phyloP scores from a whole-genome alignment of 176 grass and related monocot genomes.

The Musa beccarii region DNA sequence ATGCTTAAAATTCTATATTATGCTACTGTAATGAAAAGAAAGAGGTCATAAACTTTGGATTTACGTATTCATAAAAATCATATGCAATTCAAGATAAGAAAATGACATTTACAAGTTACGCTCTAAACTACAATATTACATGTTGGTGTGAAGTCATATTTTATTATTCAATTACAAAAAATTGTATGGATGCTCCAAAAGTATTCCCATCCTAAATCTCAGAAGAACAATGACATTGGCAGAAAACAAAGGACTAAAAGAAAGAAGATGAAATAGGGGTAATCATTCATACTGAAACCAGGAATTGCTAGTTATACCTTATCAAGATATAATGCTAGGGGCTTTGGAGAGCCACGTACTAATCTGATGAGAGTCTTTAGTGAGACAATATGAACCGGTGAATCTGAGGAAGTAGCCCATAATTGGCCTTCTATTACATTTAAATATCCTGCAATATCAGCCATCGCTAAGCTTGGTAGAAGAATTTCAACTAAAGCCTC shows the following conservation, averaged over 20 bases:
- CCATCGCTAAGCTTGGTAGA: constrained; percentile 83
- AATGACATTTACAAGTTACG: too few relatives aligned
- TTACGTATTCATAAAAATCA: too few relatives aligned
- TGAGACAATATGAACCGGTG: constrained; percentile 73
- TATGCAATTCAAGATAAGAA: too few relatives aligned
- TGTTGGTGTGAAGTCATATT: too few relatives aligned
- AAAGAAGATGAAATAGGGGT: background rate
- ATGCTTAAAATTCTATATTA: too few relatives aligned
- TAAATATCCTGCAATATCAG: constrained; percentile 79
- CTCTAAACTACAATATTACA: too few relatives aligned
- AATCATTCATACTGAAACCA: background rate
- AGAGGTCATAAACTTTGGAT: too few relatives aligned
- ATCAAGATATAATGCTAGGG: constrained; percentile 65
- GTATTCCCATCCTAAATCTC: too few relatives aligned
- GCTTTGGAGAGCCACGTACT: constrained; percentile 63
- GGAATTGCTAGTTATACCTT: constrained; percentile 44
- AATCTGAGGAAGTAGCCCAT: constrained; percentile 87
- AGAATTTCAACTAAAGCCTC: constrained; percentile 68
- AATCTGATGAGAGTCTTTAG: constrained; percentile 77
- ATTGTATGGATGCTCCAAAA: too few relatives aligned
- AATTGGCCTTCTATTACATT: constrained; percentile 86
- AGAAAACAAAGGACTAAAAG: background rate
- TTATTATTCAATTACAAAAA: too few relatives aligned
- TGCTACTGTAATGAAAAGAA: too few relatives aligned
- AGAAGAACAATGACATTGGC: too few relatives aligned